phyloP scores from a whole-genome alignment of 441 rosid genomes.

The Eruca vesicaria region DNA sequence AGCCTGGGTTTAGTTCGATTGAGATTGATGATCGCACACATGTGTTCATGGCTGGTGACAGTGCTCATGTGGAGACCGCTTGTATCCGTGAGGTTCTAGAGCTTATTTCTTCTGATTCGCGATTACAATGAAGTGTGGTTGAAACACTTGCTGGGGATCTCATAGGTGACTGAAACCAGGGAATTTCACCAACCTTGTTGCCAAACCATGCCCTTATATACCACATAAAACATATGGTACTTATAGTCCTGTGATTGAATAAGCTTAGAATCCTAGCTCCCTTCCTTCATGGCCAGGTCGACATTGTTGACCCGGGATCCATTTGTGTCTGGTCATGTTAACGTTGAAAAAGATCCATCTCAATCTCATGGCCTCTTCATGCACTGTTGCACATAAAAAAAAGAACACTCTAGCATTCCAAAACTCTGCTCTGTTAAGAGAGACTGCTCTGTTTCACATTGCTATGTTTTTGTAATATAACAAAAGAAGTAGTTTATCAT shows the following conservation, averaged over 20 bases:
- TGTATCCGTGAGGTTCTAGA: slow-evolving; percentile 47
- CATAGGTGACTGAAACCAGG: neutral
- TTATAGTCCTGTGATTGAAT: neutral
- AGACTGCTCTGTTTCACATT: slow-evolving; percentile 7
- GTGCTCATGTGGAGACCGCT: slow-evolving; percentile 47
- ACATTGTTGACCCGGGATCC: neutral
- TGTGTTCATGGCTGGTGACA: slow-evolving; percentile 69
- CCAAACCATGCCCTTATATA: neutral
- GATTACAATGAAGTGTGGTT: slow-evolving; percentile 40
- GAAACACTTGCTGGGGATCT: slow-evolving; percentile 20
- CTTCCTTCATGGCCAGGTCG: neutral
- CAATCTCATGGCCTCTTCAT: slow-evolving; percentile 7
- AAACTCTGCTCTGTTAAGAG: slow-evolving; percentile 9
- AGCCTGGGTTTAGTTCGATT: slow-evolving; percentile 68
- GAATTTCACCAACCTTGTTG: neutral
- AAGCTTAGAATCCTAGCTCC: neutral
- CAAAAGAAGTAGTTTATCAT: neutral
- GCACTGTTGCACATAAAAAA: neutral
- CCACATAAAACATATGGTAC: neutral
- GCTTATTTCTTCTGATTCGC: slow-evolving; percentile 47
- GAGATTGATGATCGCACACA: slow-evolving; percentile 55
- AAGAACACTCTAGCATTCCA: neutral
- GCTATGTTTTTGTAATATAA: neutral
- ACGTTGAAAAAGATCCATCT: neutral
- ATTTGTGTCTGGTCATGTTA: neutral